phyloP scores from a whole-genome alignment of 306 rosid species.

The Gynostemma pentaphyllum region DNA sequence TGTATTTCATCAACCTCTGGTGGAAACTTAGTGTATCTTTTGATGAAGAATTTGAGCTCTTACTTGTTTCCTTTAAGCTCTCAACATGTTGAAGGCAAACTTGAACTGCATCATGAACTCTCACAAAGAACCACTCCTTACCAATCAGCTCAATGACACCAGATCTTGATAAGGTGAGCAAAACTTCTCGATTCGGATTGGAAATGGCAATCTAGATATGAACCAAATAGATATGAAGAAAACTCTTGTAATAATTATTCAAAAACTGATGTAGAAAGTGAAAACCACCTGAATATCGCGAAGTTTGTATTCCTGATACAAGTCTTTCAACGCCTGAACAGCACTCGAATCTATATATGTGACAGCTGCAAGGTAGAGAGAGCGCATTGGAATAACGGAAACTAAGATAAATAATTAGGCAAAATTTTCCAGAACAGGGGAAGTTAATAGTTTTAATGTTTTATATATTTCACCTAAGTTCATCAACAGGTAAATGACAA shows the following conservation, averaged over 20 bases:
- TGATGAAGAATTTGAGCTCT: conserved; percentile 10
- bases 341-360: conserved; percentile 94
- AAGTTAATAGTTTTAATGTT: background rate
- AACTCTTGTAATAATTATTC: background rate
- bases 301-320: conserved; percentile 76
- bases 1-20: conserved; percentile 28
- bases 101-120: conserved; percentile 98
- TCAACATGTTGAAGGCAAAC: conserved; percentile 88
- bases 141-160: conserved; percentile 79
- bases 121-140: conserved; percentile 90
- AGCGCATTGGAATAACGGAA: conserved; percentile 11
- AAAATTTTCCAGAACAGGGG: background rate
- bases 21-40: conserved; percentile 33
- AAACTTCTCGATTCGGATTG: conserved; percentile 74
- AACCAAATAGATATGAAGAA: conserved; percentile 9
- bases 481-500: background rate
- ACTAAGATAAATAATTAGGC: background rate
- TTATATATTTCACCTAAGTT: background rate
- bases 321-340: conserved; percentile 82
- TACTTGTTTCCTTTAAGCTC: conserved; percentile 26
- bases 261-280: background rate
- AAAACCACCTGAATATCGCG: conserved; percentile 66
- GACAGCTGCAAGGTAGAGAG: conserved; percentile 56
- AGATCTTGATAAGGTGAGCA: conserved; percentile 60
- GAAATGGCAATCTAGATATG: conserved; percentile 75